Evolutionary conservation across 768 basidiomycete genomes (phyloP), one percentile per base, ranked within the genome.

Genomic region (Polyporus arcularius): DNA sequence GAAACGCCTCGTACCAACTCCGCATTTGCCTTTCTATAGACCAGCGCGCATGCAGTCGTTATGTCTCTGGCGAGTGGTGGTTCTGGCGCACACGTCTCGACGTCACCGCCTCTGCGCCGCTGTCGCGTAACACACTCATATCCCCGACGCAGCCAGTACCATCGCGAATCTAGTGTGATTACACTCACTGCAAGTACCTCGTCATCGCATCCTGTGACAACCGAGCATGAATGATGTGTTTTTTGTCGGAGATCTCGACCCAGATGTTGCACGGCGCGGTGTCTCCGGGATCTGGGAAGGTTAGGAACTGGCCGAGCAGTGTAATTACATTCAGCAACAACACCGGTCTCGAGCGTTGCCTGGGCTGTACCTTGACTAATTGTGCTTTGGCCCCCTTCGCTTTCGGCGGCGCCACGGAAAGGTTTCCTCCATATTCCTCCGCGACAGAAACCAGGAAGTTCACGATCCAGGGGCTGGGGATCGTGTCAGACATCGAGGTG

Each of bases 221-320:
- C 35, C 82, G 82, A 4, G 85, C 78, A 4, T 85, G 80, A 16
- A 89, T 73, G 14, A 62, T 64, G 58, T 81, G 66, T 2, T 74
- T 61, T 67, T 82, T 85, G 71, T 92, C 89, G 1, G 88, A 89
- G 14, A 85, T 70, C 47, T 74, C 73, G 1, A 82, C 88, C 89
- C 89, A 92, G 16, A 89, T 68, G 18, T 70, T n/a, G 77, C 74
- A 46, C 79, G 62, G 62, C 26, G 45, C 76, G 39, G 78, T 68
- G 30, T 55, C 47, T 5, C 68, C 65, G 18, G 72, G 66, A 39
- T 68, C 62, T 5, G 77, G 78, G 63, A 76, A 83, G 7, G 85
- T 85, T 28, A 89, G 71, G 63, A 88, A 84, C 88, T 90, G 57
- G 14, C 30, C 30, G 31, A 30, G 30, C 2, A 5, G 0, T 14